Conservation (phyloP, 2,329 filamentous ascomycete species). For the Xylariales sp. region DNA sequence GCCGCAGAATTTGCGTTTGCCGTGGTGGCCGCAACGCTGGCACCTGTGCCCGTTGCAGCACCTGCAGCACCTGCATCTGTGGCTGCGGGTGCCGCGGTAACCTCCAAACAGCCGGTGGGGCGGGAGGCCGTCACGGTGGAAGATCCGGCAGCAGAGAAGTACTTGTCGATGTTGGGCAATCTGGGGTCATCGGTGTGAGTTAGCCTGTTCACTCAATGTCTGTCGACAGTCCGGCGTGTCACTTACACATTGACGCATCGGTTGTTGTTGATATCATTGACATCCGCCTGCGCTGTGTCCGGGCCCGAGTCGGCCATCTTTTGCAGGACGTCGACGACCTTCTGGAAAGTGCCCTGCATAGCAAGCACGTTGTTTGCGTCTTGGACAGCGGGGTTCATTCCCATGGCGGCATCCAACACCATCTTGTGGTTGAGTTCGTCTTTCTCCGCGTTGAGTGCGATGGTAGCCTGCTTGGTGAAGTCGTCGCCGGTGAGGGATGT, state of each 20-base stretch:
- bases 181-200: not conserved
- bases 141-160: constrained; percentile 16
- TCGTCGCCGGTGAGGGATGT: constrained; percentile 16
- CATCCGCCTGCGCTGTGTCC: constrained; percentile 16
- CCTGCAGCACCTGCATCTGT: not conserved
- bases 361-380: constrained; percentile 16
- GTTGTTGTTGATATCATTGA: constrained; percentile 17
- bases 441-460: constrained; percentile 18
- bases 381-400: constrained; percentile 10
- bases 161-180: constrained; percentile 19
- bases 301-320: constrained; percentile 17
- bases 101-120: constrained; percentile 17
- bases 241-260: constrained; percentile 17
- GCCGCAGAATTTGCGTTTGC: not conserved
- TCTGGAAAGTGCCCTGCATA: constrained; percentile 17
- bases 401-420: constrained; percentile 15
- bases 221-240: not conserved
- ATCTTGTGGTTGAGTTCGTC: constrained; percentile 20
- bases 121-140: constrained; percentile 12
- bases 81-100: constrained; percentile 4
- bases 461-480: constrained; percentile 17
- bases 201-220: not conserved
- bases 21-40: not conserved
- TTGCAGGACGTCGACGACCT: constrained; percentile 16
- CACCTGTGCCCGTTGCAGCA: not conserved